These are phyloP conservation scores for Apiospora pterosperma DNA, from an alignment of 2,329 filamentous ascomycete species.

Conservation along the genomic window DNA sequence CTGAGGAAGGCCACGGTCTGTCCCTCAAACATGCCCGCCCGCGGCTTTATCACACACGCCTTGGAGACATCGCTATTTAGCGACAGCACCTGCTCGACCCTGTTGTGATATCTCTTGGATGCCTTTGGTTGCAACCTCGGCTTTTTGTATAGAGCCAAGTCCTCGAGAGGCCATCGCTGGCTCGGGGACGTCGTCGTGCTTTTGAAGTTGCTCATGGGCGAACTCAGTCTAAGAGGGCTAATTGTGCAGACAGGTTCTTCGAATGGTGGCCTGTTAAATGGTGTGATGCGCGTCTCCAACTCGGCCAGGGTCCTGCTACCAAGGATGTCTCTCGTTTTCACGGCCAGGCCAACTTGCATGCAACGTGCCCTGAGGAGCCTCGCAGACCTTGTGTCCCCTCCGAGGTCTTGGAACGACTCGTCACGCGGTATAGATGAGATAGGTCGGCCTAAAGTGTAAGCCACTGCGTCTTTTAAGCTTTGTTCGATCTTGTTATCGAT, in stretches of 20 bases:
- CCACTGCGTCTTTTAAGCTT: constrained; percentile 30
- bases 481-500: constrained; percentile 20
- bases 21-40: constrained; percentile 47
- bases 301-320: constrained; percentile 41
- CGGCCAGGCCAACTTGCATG: constrained; percentile 30
- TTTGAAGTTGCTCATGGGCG: constrained; percentile 7
- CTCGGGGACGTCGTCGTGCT: not conserved
- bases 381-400: constrained; percentile 36
- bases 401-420: constrained; percentile 42
- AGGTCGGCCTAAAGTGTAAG: constrained; percentile 33
- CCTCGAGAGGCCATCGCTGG: constrained; percentile 13
- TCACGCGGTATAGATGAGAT: constrained; percentile 29
- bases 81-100: constrained; percentile 37
- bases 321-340: constrained; percentile 38
- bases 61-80: constrained; percentile 31
- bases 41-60: constrained; percentile 42
- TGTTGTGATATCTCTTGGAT: constrained; percentile 21
- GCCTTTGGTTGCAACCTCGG: constrained; percentile 16
- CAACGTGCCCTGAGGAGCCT: constrained; percentile 30
- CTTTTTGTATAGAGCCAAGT: constrained; percentile 11
- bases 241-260: constrained; percentile 11
- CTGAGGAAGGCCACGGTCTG: constrained; percentile 46
- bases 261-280: constrained; percentile 18
- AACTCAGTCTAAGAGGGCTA: constrained; percentile 19
- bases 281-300: constrained; percentile 38